phyloP scores from a whole-genome alignment of 805 yeast genomes.

The Scheffersomyces spartinae region DNA sequence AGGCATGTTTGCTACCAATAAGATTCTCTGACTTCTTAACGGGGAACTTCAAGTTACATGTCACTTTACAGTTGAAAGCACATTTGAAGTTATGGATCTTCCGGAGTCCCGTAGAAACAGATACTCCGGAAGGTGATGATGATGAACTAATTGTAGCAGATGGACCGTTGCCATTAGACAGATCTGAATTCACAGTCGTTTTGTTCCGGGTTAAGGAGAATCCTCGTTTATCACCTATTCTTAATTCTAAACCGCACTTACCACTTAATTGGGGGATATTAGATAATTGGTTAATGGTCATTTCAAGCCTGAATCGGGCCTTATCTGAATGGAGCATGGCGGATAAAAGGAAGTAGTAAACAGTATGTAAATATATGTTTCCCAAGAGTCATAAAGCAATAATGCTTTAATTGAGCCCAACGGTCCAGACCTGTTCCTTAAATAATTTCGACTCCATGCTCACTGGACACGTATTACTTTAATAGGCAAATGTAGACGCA shows the following conservation, averaged over 20 bases:
- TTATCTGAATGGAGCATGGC: too few relatives aligned
- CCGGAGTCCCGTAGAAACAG: conserved; percentile 18
- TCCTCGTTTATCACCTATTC: not conserved
- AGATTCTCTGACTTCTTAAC: conserved; percentile 25
- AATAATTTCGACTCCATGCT: too few relatives aligned
- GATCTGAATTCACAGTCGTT: not conserved
- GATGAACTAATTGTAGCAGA: not conserved
- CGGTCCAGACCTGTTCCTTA: too few relatives aligned
- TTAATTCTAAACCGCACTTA: too few relatives aligned
- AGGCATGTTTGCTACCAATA: conserved; percentile 32
- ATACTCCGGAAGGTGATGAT: not conserved
- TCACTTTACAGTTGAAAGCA: conserved; percentile 20
- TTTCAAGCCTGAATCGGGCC: not conserved
- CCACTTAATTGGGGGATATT: conserved; percentile 79
- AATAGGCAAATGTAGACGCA: too few relatives aligned
- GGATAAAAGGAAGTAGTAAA: not conserved
- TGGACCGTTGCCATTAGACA: not conserved
- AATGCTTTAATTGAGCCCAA: too few relatives aligned
- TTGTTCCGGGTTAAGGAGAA: conserved; percentile 1
- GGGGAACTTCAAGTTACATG: conserved; percentile 28
- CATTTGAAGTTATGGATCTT: conserved; percentile 29
- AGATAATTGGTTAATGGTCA: conserved; percentile 57
- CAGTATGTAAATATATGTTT: not conserved
- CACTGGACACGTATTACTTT: too few relatives aligned
- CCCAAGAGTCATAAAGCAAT: not conserved